Percentiles rank a stretch among this genome's conserved stretches.
These are phyloP conservation scores for Fusarium longipes DNA, from an alignment of 2,329 filamentous ascomycete species.

Conservation along the genomic window DNA sequence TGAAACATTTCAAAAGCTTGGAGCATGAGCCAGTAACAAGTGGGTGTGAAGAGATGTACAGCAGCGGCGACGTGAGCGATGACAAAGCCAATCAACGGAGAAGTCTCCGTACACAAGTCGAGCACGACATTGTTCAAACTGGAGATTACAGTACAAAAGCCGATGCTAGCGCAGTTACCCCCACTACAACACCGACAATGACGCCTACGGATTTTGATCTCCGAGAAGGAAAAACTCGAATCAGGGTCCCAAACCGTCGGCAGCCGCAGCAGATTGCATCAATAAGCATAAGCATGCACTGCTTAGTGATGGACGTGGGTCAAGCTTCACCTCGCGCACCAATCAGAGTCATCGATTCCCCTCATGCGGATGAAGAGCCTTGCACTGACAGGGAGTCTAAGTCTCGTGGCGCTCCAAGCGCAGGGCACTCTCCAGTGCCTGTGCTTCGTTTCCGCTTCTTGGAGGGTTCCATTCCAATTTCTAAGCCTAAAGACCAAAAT, in stretches of 20 bases:
- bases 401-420: conserved; percentile 29
- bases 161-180: conserved; percentile 17
- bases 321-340: conserved; percentile 41
- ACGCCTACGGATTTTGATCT: conserved; percentile 41
- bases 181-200: conserved; percentile 34
- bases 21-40: conserved; percentile 9
- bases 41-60: conserved; percentile 9
- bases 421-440: conserved; percentile 26
- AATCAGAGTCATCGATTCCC: conserved; percentile 33
- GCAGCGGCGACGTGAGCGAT: conserved; percentile 4
- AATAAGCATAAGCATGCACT: conserved; percentile 36
- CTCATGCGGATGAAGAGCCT: conserved; percentile 40
- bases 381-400: conserved; percentile 32
- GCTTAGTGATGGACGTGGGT: conserved; percentile 40
- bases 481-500: conserved; percentile 18
- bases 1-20: conserved; percentile 16
- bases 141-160: conserved; percentile 31
- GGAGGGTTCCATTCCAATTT: conserved; percentile 38
- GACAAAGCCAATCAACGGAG: conserved; percentile 22
- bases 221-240: conserved; percentile 33
- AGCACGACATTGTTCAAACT: conserved; percentile 18
- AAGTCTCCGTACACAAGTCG: conserved; percentile 19
- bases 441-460: conserved; percentile 32
- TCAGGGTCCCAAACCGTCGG: conserved; percentile 34
- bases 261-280: conserved; percentile 41